Base-by-base conservation (phyloP, 2,329 filamentous ascomycete species). In the Teratosphaeria gauchensis region DNA sequence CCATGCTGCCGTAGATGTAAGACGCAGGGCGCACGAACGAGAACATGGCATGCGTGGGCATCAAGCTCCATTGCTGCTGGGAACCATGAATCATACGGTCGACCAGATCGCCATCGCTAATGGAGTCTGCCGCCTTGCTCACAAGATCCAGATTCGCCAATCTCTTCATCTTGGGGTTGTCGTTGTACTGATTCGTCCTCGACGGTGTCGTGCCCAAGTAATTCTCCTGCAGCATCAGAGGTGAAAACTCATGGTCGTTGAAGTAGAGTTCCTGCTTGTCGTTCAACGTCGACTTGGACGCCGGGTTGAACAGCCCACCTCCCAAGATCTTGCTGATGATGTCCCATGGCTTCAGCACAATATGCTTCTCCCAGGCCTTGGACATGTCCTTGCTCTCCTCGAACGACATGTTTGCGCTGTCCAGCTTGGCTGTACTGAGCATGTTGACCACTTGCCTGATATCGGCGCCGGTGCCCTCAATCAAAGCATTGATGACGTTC, bases 191-290 rank as follows among this genome's bases (percentile, higher is more conserved):
- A 61, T 78, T 82, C 3, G 89, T 77, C 12, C 77, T 80, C 61
- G 85, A 80, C 2, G 94, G 94, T 61, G 86, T 89, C 1, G 90
- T 91, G 62, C 85, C 87, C 12, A 99, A 80, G 67, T 99, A 99
- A 71, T 99, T 99, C 73, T 99, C 95, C 72, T 99, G 94, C 53
- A 99, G 85, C 94, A 99, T 97, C 56, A 99, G 79, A 69, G 87
- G 94, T 69, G 91, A 96, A 76, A 97, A 95, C 68, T 99, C 94
- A 70, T 99, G 94, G 68, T 99, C 94, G 73, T 99, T 97, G 80
- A 99, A 99, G 74, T 99, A 99, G 1, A 99, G 84, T 75, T 99
- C 92, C 62, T 95, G 94, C 79, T 99, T 99, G 73, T 99, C 92
- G 71, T 97, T 97, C 38, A 99, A 78, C 0, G 90, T 95, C 2